Evolutionary conservation across 169 alveolate species (phyloP).

Genomic region (Cryptosporidium andersoni): DNA sequence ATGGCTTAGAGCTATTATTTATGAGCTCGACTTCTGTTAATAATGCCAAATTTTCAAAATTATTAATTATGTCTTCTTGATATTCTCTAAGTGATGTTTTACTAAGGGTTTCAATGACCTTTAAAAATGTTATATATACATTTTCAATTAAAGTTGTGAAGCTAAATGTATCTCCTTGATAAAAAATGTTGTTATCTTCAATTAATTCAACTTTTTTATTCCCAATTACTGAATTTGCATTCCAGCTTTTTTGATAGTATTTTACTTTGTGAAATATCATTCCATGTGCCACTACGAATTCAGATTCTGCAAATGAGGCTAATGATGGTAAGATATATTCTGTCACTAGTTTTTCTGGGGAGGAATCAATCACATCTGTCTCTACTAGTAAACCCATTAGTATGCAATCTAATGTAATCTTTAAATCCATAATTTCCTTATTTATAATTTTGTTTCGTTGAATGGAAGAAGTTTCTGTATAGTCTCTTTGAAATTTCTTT

Average conservation of each 20-base stretch:
- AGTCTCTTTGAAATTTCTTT: background rate
- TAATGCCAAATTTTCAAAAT: background rate
- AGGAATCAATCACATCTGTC: slow-evolving; percentile 9
- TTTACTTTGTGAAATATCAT: slow-evolving; percentile 41
- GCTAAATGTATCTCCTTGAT: slow-evolving; percentile 51
- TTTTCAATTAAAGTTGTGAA: slow-evolving; percentile 6
- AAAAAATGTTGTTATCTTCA: slow-evolving; percentile 43
- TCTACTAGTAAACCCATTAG: slow-evolving; percentile 46
- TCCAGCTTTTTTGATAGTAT: slow-evolving; percentile 13
- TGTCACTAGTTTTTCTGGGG: slow-evolving; percentile 11
- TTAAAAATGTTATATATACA: slow-evolving; percentile 22
- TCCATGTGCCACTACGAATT: slow-evolving; percentile 8
- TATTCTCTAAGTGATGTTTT: slow-evolving; percentile 20
- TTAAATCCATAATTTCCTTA: slow-evolving; percentile 14
- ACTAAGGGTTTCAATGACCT: slow-evolving; percentile 21
- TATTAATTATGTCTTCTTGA: slow-evolving; percentile 14
- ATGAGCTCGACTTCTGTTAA: background rate
- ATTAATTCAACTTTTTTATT: slow-evolving; percentile 1
- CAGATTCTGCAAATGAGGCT: slow-evolving; percentile 25
- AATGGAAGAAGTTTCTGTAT: background rate
- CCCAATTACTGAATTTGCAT: slow-evolving; percentile 1
- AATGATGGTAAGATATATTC: slow-evolving; percentile 25
- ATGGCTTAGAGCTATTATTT: background rate
- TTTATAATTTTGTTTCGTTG: background rate
- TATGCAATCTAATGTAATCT: slow-evolving; percentile 30